Evolutionary conservation across 805 yeast genomes (phyloP).

Genomic region (Starmerella floris): DNA sequence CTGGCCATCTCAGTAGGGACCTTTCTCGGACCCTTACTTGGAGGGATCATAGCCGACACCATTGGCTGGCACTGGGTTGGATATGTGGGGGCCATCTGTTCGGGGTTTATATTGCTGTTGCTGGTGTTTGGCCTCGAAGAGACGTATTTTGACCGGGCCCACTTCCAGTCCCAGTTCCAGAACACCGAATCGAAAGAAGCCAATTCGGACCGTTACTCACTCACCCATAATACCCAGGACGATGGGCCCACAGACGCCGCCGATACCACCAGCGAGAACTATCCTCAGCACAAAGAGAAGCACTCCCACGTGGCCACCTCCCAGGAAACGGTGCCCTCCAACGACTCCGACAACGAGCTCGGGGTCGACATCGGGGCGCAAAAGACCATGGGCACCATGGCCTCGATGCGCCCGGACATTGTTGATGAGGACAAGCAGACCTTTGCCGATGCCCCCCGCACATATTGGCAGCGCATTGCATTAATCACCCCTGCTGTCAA

Average conservation of each 20-base stretch:
- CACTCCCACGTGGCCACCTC: not conserved
- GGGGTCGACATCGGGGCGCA: not conserved
- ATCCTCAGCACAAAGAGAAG: not conserved
- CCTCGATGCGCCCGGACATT: conserved; percentile 13
- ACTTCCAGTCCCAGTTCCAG: conserved; percentile 7
- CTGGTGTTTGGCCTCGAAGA: conserved; percentile 55
- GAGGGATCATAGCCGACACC: conserved; percentile 53
- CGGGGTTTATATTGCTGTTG: conserved; percentile 43
- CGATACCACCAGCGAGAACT: not conserved
- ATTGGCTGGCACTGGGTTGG: conserved; percentile 72
- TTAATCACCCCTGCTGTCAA: conserved; percentile 36
- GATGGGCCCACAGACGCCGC: not conserved
- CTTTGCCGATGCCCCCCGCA: conserved; percentile 26
- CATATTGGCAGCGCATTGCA: conserved; percentile 33
- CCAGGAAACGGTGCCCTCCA: not conserved
- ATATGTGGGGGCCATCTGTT: conserved; percentile 48
- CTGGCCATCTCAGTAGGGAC: conserved; percentile 65
- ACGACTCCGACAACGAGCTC: not conserved
- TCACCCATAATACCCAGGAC: not conserved
- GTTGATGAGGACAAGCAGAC: conserved; percentile 16
- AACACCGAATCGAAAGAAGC: not conserved
- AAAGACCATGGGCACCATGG: not conserved
- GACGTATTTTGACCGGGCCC: conserved; percentile 37
- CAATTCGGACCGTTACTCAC: not conserved
- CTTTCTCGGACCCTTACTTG: conserved; percentile 64